Evolutionary conservation across 768 basidiomycete genomes (phyloP), one percentile per base, ranked within the genome.

Genomic region (Coprinopsis sp.): DNA sequence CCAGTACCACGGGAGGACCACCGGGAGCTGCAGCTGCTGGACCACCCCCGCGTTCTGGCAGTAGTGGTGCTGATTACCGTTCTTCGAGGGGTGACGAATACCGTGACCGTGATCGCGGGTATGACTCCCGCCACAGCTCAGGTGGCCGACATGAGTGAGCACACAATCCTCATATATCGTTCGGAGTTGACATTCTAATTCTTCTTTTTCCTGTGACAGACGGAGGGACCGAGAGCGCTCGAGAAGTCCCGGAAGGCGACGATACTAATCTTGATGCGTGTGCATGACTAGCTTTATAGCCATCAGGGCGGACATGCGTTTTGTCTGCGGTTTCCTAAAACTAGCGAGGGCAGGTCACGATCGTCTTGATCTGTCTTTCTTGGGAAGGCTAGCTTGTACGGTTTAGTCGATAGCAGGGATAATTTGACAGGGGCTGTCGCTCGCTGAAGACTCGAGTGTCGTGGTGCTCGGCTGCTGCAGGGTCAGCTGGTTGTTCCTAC

Each of bases 121-220:
- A 81, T 55, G 85, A 90, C 54, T n/a, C n/a, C n/a, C 71, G 84
- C 58, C 79, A 84, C 64, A 67, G 74, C 53, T 46, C 44, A 14
- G 71, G 77, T 44, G 78, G 82, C 46, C 82, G 88, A 51, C 84
- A 87, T 58, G 84, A 89, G 82, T 85, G 54, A 77, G 83, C 74
- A 23, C 49, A 25, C 24, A 14, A 8, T 23, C 37, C 54, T 58
- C 55, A 46, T 60, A 58, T 51, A 46, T 47, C 47, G 57, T 48
- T 59, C 53, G 54, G 58, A 53, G 49, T 55, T 51, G 53, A 38
- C 53, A 54, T 58, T 64, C 58, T 44, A 54, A 52, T 52, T 59
- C 57, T 30, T 46, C 56, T 41, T 46, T 45, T 59, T 56, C 52
- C 63, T 80, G 82, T 58, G 83, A 85, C 69, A 78, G 84, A 66